A percentile compares a stretch with the other conserved stretches of the same genome.
These are phyloP conservation scores for Pharus latifolius DNA, from an alignment of 176 grass and related monocot species.

Conservation along the genomic window DNA sequence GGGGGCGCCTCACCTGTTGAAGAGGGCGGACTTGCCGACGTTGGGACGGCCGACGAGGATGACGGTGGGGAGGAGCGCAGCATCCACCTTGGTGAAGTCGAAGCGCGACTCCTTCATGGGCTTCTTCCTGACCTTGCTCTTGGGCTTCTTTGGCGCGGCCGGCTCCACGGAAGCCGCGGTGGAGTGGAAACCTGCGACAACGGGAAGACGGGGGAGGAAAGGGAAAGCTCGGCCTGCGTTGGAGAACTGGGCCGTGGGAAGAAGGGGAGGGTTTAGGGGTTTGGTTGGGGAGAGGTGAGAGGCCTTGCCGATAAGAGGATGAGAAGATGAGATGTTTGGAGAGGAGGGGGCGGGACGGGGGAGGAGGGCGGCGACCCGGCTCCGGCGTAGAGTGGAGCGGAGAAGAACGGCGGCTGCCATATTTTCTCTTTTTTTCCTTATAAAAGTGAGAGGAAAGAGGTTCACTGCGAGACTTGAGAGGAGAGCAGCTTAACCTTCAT, in stretches of 20 bases:
- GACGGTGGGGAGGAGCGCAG: conserved; percentile 73
- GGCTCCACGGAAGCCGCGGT: not conserved
- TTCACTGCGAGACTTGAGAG: no score
- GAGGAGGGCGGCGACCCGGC: not conserved
- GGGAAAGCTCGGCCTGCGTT: conserved; percentile 7
- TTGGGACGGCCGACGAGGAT: conserved; percentile 89
- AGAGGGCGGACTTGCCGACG: conserved; percentile 92
- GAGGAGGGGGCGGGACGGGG: not conserved
- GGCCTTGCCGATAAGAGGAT: not conserved
- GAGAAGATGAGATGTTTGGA: not conserved
- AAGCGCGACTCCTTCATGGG: conserved; percentile 58
- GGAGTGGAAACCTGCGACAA: not conserved
- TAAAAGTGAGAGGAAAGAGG: no score
- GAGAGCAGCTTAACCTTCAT: no score
- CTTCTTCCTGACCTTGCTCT: conserved; percentile 48
- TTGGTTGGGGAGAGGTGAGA: not conserved
- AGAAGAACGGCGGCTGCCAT: conserved; percentile 7
- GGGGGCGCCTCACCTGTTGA: conserved; percentile 56
- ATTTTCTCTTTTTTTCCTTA: no score
- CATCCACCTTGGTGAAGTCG: conserved; percentile 83
- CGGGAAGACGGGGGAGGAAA: not conserved
- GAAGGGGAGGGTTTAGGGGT: conserved; percentile 9
- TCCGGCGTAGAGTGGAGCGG: conserved; percentile 24
- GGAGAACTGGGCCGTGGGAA: not conserved
- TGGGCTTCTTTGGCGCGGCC: not conserved